Percentiles rank a stretch among this genome's conserved stretches.
Conservation (phyloP, 129 eudicot genomes). For the Artemisia annua region DNA sequence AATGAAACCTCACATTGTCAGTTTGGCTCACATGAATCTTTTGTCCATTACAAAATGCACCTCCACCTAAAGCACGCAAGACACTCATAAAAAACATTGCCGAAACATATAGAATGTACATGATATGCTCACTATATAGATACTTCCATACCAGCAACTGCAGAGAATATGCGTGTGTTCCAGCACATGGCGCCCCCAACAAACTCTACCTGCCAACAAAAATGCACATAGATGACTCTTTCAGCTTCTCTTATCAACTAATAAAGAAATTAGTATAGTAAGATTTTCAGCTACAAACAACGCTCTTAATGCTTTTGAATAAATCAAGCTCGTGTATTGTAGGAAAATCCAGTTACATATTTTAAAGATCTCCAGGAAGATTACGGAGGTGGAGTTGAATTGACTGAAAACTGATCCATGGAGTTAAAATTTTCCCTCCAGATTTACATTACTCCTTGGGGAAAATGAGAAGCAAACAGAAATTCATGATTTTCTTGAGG, state of each 20-base stretch:
- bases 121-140: conserved; percentile 7
- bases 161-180: conserved; percentile 94
- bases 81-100: conserved; percentile 11
- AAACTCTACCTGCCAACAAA: conserved; percentile 82
- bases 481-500: too few species aligned
- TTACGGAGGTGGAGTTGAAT: too few species aligned
- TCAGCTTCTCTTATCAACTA: background rate
- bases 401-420: too few species aligned
- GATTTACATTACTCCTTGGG: too few species aligned
- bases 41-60: conserved; percentile 91
- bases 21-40: conserved; percentile 78
- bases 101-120: conserved; percentile 30
- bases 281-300: too few species aligned
- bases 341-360: too few species aligned
- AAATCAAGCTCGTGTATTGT: too few species aligned
- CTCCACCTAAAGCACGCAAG: conserved; percentile 62
- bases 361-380: too few species aligned
- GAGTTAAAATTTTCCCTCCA: too few species aligned
- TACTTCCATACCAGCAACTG: conserved; percentile 77
- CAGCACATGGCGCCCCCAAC: conserved; percentile 97
- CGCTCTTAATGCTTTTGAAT: too few species aligned
- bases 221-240: background rate
- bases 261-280: background rate
- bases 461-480: too few species aligned
- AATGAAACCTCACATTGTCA: conserved; percentile 60